A percentile compares a stretch with the other conserved stretches of the same genome.
These are phyloP conservation scores for Dactylorhiza incarnata DNA, from an alignment of 106 monocot genomes.

Conservation along the genomic window DNA sequence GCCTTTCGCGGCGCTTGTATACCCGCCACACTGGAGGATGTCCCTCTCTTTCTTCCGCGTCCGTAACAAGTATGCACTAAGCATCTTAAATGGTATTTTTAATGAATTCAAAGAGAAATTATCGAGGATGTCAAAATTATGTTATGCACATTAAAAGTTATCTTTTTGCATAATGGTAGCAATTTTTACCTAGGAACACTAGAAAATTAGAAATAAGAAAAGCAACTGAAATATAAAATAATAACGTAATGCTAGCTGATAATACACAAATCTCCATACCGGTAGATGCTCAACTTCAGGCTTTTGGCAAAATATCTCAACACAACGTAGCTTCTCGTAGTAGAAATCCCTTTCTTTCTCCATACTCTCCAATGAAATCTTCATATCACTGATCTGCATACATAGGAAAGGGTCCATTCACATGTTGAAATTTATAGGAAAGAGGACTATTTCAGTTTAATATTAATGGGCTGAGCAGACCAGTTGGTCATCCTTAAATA, in stretches of 20 bases:
- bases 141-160: not conserved
- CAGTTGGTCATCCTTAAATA: not conserved
- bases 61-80: too few relatives aligned
- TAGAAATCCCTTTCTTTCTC: constrained; percentile 76
- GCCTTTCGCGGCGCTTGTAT: too few relatives aligned
- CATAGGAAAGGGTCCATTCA: not conserved
- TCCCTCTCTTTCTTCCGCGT: too few relatives aligned
- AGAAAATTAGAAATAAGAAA: not conserved
- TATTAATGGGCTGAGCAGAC: not conserved
- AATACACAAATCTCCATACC: constrained; percentile 22
- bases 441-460: not conserved
- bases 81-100: too few relatives aligned
- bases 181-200: not conserved
- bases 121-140: too few relatives aligned
- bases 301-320: constrained; percentile 71
- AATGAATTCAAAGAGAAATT: too few relatives aligned
- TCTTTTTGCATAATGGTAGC: not conserved
- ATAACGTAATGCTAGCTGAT: not conserved
- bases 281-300: constrained; percentile 78
- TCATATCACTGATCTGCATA: constrained; percentile 41
- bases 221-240: not conserved
- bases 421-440: not conserved
- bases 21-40: too few relatives aligned
- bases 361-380: constrained; percentile 36
- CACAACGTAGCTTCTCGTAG: constrained; percentile 51